Evolutionary conservation across 2,329 filamentous ascomycete species (phyloP), one percentile per base, ranked within the genome.

Genomic region (Botryosphaeria agaves): DNA sequence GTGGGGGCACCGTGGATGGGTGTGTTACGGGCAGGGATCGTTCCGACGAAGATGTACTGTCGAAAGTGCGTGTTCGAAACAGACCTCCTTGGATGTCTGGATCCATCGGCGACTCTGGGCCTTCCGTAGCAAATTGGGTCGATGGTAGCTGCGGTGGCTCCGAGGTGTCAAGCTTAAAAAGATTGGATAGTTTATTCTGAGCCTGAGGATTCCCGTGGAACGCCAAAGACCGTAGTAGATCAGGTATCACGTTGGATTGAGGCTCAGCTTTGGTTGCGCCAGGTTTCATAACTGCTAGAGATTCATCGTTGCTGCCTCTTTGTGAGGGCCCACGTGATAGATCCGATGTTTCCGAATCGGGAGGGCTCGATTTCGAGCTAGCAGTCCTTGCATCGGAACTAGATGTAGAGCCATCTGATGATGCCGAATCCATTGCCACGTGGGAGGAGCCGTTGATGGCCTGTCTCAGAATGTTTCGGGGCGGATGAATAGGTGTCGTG

Each of bases 281-380:
- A 49, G 48, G 26, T 46, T 52, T 8, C 9, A 40, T 42, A 30
- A 47, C 43, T 30, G 38, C 37, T n/a, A 43, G 24, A 4, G 30
- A 38, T n/a, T 47, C 47, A 9, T 45, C 47, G 16, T 5, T 36
- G 26, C 40, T 41, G 14, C 41, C 39, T 8, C 41, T 32, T 28
- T 49, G 51, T 3, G 48, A 52, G 4, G 40, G 38, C 29, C 43
- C 41, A 23, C 49, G 43, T 8, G 50, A 53, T 19, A 25, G 21
- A 15, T 43, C 45, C 14, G 40, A 41, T 26, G 40, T 42, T 27
- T 48, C 50, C 5, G 53, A 56, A 24, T 43, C 38, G 7, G 52
- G 50, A 5, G 51, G 50, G 28, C 50, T 56, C 25, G 52, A 56
- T 33, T 45, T 43, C 17, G 49, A 53, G 36, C 51, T 53, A 25